A percentile compares a stretch with the other conserved stretches of the same genome.
Conservation (phyloP, 495 filamentous ascomycete species). For the Aspergillus nidulans region DNA sequence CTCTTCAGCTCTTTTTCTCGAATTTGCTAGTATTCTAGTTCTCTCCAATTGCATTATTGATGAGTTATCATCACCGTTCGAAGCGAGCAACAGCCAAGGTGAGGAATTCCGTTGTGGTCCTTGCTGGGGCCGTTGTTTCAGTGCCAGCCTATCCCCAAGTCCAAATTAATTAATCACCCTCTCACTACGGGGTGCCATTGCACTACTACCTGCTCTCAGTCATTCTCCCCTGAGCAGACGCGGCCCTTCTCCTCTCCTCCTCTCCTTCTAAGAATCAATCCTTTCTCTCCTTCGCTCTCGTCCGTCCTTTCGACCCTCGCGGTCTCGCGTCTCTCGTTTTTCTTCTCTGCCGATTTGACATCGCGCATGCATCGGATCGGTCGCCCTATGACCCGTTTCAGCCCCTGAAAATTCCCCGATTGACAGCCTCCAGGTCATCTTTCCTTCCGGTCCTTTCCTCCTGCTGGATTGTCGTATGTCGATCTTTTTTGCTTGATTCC, state of each 20-base stretch:
- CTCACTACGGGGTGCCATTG: too few relatives aligned
- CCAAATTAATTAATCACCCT: conserved; percentile 4
- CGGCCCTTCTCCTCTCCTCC: conserved; percentile 6
- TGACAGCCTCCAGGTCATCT: conserved; percentile 20
- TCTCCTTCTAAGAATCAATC: conserved; percentile 14
- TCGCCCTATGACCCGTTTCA: conserved; percentile 7
- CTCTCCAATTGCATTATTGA: background rate
- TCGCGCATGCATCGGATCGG: conserved; percentile 9
- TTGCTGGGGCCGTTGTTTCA: conserved; percentile 9
- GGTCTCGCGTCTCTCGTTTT: conserved; percentile 5
- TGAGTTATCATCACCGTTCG: too few relatives aligned
- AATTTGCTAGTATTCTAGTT: background rate
- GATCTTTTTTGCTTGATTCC: background rate
- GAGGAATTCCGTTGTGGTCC: background rate
- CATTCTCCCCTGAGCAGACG: conserved; percentile 2
- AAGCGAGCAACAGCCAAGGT: too few relatives aligned
- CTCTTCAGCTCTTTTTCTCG: background rate
- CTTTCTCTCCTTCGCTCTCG: conserved; percentile 3
- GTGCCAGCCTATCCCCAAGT: background rate
- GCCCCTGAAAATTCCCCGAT: conserved; percentile 17
- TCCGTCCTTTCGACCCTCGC: background rate
- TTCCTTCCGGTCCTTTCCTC: conserved; percentile 11
- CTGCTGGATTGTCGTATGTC: background rate
- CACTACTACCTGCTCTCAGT: too few relatives aligned
- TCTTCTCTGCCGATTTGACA: conserved; percentile 24